A percentile compares a stretch with the other conserved stretches of the same genome.
Evolutionary conservation across 768 basidiomycete genomes (phyloP).

Genomic region (Serpula lacrymans): DNA sequence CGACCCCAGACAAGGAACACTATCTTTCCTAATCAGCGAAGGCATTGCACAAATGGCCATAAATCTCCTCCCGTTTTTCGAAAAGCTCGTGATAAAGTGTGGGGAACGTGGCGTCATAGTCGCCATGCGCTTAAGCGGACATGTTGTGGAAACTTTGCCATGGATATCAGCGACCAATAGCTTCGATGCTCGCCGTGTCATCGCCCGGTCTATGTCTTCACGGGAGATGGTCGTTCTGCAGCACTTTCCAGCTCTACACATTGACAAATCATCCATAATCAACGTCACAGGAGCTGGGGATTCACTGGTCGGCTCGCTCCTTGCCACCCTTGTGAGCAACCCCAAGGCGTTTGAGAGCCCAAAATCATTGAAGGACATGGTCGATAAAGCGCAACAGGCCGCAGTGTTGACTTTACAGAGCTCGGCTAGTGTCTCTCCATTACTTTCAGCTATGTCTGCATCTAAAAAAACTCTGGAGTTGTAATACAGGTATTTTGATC

Average conservation of each 20-base stretch:
- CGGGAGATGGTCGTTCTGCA: conserved; percentile 57
- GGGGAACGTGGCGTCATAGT: conserved; percentile 67
- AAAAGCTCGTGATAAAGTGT: conserved; percentile 81
- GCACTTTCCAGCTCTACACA: conserved; percentile 62
- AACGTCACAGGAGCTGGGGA: conserved; percentile 95
- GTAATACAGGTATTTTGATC: too few relatives aligned
- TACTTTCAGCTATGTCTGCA: too few relatives aligned
- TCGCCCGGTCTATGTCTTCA: conserved; percentile 45
- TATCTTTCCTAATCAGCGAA: conserved; percentile 61
- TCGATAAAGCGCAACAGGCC: conserved; percentile 62
- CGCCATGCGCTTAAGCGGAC: conserved; percentile 50
- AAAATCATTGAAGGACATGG: conserved; percentile 36
- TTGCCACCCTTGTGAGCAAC: conserved; percentile 57
- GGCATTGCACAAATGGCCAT: conserved; percentile 81
- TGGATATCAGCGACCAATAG: conserved; percentile 55
- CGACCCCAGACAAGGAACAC: conserved; percentile 37
- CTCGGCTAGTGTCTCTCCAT: conserved; percentile 62
- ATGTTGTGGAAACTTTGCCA: conserved; percentile 35
- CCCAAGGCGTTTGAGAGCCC: conserved; percentile 47
- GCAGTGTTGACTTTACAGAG: conserved; percentile 59
- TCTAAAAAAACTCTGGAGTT: too few relatives aligned
- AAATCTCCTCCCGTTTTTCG: conserved; percentile 80
- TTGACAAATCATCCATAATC: conserved; percentile 36
- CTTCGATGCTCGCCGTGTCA: conserved; percentile 42
- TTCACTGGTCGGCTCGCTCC: conserved; percentile 78